phyloP scores from a whole-genome alignment of 2,329 filamentous ascomycete species.

The Fusarium sp. region DNA sequence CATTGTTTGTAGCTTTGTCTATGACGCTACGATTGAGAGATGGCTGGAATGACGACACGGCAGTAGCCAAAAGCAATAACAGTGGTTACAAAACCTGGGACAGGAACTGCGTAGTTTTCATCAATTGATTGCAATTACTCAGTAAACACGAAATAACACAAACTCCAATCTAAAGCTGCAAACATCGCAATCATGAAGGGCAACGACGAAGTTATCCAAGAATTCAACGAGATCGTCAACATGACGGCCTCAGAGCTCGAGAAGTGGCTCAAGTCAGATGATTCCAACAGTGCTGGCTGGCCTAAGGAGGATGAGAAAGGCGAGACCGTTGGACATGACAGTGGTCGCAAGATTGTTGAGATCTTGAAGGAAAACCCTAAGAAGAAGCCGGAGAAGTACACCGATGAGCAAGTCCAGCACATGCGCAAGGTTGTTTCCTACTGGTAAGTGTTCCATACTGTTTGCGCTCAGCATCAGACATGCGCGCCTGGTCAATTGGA shows the following conservation, averaged over 20 bases:
- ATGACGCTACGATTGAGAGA: constrained; percentile 36
- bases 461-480: not conserved
- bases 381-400: constrained; percentile 68
- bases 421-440: constrained; percentile 75
- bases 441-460: constrained; percentile 53
- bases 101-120: too few relatives aligned
- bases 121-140: not conserved
- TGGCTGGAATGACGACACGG: constrained; percentile 38
- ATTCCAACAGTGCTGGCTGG: constrained; percentile 71
- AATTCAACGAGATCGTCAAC: constrained; percentile 76
- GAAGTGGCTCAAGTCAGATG: constrained; percentile 70
- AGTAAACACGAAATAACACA: not conserved
- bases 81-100: constrained; percentile 18
- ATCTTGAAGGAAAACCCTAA: constrained; percentile 73
- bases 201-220: constrained; percentile 56
- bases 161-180: not conserved
- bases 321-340: constrained; percentile 73
- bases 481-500: rapidly evolving
- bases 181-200: constrained; percentile 41
- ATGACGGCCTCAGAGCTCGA: constrained; percentile 72
- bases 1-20: constrained; percentile 18
- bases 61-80: constrained; percentile 26
- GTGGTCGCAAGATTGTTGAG: constrained; percentile 72
- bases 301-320: constrained; percentile 67
- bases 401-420: constrained; percentile 66